These are phyloP conservation scores for Chenopodium formosanum DNA, from an alignment of 148 eudicot species.

Conservation along the genomic window DNA sequence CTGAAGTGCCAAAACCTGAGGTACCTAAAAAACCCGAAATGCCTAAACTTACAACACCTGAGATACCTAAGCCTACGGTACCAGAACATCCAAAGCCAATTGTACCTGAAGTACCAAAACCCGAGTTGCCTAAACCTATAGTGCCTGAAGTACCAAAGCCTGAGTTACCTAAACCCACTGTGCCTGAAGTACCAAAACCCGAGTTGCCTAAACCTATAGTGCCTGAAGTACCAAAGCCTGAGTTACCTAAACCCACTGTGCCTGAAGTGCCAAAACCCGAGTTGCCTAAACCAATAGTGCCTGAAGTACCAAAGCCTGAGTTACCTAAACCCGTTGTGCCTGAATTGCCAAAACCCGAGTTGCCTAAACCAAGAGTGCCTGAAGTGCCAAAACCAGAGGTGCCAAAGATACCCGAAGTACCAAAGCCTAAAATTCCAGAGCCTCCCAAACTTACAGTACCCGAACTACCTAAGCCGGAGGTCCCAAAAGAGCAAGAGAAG, in stretches of 20 bases:
- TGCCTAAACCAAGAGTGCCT: too few species aligned
- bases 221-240: conserved; percentile 5
- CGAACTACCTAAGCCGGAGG: too few species aligned
- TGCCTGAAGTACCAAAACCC: not conserved
- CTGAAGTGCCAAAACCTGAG: conserved; percentile 4
- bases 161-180: not conserved
- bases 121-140: not conserved
- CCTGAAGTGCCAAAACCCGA: not conserved
- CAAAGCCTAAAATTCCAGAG: too few species aligned
- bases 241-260: not conserved
- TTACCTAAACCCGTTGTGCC: too few species aligned
- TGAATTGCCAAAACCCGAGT: too few species aligned
- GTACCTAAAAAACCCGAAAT: not conserved
- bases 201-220: conserved; percentile 2
- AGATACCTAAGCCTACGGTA: not conserved
- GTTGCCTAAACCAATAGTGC: not conserved
- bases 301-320: too few species aligned
- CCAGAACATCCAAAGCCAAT: conserved; percentile 4
- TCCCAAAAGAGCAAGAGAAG: too few species aligned
- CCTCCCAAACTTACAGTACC: too few species aligned
- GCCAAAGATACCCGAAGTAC: too few species aligned
- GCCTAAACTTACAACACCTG: not conserved
- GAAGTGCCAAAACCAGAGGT: too few species aligned
- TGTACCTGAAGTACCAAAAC: conserved; percentile 17
- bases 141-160: conserved; percentile 2